phyloP scores from a whole-genome alignment of 495 filamentous ascomycete genomes.

The Saxophila tyrrhenica region DNA sequence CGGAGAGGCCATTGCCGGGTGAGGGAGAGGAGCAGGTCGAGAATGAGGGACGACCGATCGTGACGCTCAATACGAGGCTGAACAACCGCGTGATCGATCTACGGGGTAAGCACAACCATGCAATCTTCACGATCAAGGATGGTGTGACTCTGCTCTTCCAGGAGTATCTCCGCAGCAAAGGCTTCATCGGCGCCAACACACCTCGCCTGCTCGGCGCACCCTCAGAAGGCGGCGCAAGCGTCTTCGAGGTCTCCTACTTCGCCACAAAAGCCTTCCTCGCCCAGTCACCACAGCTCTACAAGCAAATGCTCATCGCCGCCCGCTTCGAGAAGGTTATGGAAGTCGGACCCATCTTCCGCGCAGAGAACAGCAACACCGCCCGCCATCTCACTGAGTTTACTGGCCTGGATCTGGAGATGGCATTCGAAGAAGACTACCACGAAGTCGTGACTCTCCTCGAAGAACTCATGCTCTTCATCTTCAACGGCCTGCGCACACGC shows the following conservation, averaged over 20 bases:
- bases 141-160: conserved; percentile 31
- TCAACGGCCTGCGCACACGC: conserved; percentile 29
- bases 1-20: conserved; percentile 29
- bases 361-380: conserved; percentile 37
- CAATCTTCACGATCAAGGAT: conserved; percentile 35
- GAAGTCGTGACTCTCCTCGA: conserved; percentile 35
- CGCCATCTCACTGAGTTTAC: conserved; percentile 38
- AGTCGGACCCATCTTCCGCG: conserved; percentile 35
- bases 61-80: conserved; percentile 31
- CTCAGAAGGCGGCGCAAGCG: conserved; percentile 34
- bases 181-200: conserved; percentile 30
- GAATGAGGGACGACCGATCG: conserved; percentile 28
- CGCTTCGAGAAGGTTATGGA: conserved; percentile 35
- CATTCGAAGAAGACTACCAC: conserved; percentile 37
- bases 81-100: conserved; percentile 36
- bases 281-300: conserved; percentile 36
- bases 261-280: conserved; percentile 32
- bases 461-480: conserved; percentile 36
- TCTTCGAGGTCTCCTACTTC: conserved; percentile 37
- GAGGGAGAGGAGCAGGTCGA: conserved; percentile 27
- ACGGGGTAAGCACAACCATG: conserved; percentile 30
- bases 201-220: conserved; percentile 33
- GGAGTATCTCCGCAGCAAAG: conserved; percentile 28
- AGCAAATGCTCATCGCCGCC: conserved; percentile 36
- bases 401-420: conserved; percentile 38